Base-by-base conservation (phyloP, 116 monocot genomes). In the Zostera marina region DNA sequence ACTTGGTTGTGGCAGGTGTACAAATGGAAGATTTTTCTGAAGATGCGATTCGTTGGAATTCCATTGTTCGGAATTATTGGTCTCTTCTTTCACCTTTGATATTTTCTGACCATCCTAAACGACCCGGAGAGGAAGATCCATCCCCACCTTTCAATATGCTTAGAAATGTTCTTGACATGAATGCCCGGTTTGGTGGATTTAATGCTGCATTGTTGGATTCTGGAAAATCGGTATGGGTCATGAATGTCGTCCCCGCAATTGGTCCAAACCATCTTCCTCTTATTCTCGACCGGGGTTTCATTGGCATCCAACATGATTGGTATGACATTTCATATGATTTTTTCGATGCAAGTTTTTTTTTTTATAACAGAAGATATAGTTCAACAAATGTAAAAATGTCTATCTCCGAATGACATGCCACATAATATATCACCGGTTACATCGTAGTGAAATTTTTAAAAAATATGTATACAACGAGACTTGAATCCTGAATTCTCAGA, bases 241-340 rank as follows among this genome's bases (percentile, higher is more conserved):
- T 92, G 92, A 92, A 92, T 65, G 92, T 86, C n/a, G 86, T 92
- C 38, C 82, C 86, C 6, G 71, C 61, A 51, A 77, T 21, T 42
- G 59, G 77, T 15, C 56, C 73, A 4, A 82, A 72, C 54, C 56
- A 67, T 49, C 82, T 92, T 17, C 77, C 92, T 15, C 70, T 89
- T 12, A 89, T 96, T 61, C 70, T 96, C 61, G 90, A 96, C 49
- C 69, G 96, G 41, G 89, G 96, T 45, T 96, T 96, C 72, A 63
- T 96, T 68, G 96, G 96, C 44, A 76, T 85, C 63, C 89, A 83
- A 57, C 96, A 96, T 78, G 96, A 96, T 71, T 96, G 96, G 96
- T 98, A 78, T 8, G 75, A 47, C 46, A 41, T 39, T 56, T 38
- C n/a, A 39, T 40, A 16, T 39, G 7, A 39, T 16, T 54, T 26